Conservation (phyloP, 2,329 filamentous ascomycete species). For the Phyllosticta ampelicida region DNA sequence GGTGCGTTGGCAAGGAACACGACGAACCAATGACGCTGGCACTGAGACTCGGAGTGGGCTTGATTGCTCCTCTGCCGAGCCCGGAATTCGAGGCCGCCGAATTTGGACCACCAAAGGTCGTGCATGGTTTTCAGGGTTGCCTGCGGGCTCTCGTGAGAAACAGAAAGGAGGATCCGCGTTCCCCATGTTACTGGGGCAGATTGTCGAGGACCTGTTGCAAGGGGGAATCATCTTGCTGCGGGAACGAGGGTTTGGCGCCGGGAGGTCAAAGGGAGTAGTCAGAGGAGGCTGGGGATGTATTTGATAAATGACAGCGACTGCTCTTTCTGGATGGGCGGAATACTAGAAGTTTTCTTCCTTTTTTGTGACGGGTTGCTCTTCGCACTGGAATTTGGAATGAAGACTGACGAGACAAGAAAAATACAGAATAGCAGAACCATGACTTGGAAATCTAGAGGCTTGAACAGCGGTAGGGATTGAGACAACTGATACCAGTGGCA, state of each 20-base stretch:
- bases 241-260: too few species aligned
- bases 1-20: background rate
- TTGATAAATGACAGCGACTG: background rate
- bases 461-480: background rate
- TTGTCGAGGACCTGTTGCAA: background rate
- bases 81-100: background rate
- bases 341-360: background rate
- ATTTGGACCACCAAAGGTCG: background rate
- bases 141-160: background rate
- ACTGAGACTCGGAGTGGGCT: background rate
- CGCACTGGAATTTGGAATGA: background rate
- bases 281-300: background rate
- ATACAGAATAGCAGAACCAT: too few species aligned
- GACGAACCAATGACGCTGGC: background rate
- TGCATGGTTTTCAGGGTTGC: background rate
- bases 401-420: too few species aligned
- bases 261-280: background rate
- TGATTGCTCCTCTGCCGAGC: background rate
- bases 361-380: background rate
- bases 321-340: background rate
- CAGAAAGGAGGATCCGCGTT: background rate
- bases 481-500: background rate
- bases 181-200: background rate
- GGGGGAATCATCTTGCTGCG: background rate
- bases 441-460: too few species aligned